Conservation (phyloP, 2,329 filamentous ascomycete species). For the Teratosphaeria zuluensis region DNA sequence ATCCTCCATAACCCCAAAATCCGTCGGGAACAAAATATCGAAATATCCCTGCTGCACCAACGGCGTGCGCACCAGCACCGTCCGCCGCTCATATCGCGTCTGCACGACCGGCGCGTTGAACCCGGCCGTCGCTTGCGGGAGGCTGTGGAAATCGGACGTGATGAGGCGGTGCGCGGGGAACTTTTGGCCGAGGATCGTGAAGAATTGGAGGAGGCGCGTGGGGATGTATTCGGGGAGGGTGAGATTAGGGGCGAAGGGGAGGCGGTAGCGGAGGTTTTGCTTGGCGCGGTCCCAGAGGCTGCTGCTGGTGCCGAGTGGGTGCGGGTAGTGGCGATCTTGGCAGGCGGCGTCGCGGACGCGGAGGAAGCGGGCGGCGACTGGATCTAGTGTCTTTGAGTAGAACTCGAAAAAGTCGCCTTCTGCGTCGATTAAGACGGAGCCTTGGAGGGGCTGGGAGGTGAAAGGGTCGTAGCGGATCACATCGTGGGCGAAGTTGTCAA, state of each 20-base stretch:
- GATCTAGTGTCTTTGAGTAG: slow-evolving; percentile 72
- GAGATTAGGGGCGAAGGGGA: slow-evolving; percentile 67
- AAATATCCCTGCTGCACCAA: slow-evolving; percentile 98
- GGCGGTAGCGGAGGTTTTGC: slow-evolving; percentile 42
- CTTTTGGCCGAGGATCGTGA: slow-evolving; percentile 75
- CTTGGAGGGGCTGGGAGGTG: slow-evolving; percentile 77
- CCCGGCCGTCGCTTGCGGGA: slow-evolving; percentile 74
- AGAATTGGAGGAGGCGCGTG: slow-evolving; percentile 92
- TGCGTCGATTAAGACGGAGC: slow-evolving; percentile 73
- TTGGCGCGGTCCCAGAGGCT: slow-evolving; percentile 28
- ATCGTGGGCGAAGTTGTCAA: slow-evolving; percentile 97
- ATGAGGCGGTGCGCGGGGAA: slow-evolving; percentile 87
- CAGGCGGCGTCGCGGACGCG: slow-evolving; percentile 70
- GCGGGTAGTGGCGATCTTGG: slow-evolving; percentile 49
- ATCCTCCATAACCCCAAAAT: slow-evolving; percentile 83
- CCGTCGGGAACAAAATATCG: slow-evolving; percentile 95
- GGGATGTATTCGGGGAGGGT: slow-evolving; percentile 86
- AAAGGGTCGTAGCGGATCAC: slow-evolving; percentile 77
- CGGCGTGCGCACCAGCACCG: slow-evolving; percentile 81
- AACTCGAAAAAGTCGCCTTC: slow-evolving; percentile 92
- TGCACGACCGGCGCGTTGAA: slow-evolving; percentile 93
- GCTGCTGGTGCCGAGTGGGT: slow-evolving; percentile 46
- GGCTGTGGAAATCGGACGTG: slow-evolving; percentile 78
- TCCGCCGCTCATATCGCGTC: slow-evolving; percentile 77
- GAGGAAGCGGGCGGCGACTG: slow-evolving; percentile 71